Evolutionary conservation across 1,284 basidiomycete genomes (phyloP).

Genomic region (Fomitopsis betulina): DNA sequence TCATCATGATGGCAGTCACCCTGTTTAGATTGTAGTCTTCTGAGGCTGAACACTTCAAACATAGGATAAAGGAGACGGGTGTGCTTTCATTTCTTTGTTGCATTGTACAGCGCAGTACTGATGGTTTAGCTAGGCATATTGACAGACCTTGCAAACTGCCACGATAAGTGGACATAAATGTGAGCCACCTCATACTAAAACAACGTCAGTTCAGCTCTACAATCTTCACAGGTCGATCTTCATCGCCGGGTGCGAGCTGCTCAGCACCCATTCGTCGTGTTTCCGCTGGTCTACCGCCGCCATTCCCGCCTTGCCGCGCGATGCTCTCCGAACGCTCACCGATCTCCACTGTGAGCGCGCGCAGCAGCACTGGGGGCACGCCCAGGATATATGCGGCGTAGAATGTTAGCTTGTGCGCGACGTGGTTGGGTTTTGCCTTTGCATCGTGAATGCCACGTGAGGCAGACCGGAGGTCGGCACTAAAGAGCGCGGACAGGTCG

Average conservation of each 20-base stretch:
- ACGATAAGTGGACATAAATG: too few relatives aligned
- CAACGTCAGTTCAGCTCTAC: neutral
- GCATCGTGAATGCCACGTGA: neutral
- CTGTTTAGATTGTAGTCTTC: too few relatives aligned
- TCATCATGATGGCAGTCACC: too few relatives aligned
- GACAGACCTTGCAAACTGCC: too few relatives aligned
- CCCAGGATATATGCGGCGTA: slow-evolving; percentile 50
- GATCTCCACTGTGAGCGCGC: slow-evolving; percentile 40
- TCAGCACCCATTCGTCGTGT: too few relatives aligned
- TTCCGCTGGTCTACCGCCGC: neutral
- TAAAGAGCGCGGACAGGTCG: slow-evolving; percentile 42
- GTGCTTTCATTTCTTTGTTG: too few relatives aligned
- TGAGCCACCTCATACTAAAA: too few relatives aligned
- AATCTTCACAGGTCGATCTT: neutral
- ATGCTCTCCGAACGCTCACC: slow-evolving; percentile 18
- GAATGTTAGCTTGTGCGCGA: slow-evolving; percentile 50
- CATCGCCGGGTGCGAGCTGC: neutral
- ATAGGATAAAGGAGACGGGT: too few relatives aligned
- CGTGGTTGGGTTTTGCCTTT: slow-evolving; percentile 31
- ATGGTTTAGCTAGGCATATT: too few relatives aligned
- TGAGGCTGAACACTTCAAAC: too few relatives aligned
- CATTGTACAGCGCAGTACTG: too few relatives aligned
- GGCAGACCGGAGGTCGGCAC: neutral
- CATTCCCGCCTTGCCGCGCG: neutral
- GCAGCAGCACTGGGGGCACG: slow-evolving; percentile 34